A percentile compares a stretch with the other conserved stretches of the same genome.
phyloP scores from a whole-genome alignment of 768 basidiomycete genomes.

The Grammothele lineata region DNA sequence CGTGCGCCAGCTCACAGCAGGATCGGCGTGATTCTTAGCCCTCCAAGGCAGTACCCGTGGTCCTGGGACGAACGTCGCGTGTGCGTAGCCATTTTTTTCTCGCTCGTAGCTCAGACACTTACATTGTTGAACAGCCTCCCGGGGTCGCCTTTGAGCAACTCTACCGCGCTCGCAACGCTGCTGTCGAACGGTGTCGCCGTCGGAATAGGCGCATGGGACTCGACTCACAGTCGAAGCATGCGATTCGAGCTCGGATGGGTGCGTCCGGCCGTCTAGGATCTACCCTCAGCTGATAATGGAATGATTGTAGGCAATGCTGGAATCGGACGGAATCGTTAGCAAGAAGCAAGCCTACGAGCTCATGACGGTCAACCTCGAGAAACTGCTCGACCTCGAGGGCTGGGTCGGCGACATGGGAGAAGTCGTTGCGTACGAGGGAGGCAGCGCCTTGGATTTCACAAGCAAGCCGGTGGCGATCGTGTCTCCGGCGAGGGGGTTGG shows the following conservation, averaged over 20 bases:
- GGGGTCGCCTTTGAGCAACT: conserved; percentile 62
- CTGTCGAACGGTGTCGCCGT: conserved; percentile 59
- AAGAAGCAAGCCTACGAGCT: conserved; percentile 33
- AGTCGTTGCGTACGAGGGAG: conserved; percentile 28
- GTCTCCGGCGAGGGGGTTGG: conserved; percentile 22
- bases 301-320: conserved; percentile 32
- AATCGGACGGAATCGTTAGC: conserved; percentile 35
- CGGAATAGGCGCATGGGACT: conserved; percentile 45
- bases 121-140: conserved; percentile 41
- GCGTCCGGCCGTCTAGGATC: conserved; percentile 1
- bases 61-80: conserved; percentile 61
- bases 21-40: conserved; percentile 47
- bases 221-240: conserved; percentile 28
- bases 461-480: conserved; percentile 30
- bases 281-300: no score
- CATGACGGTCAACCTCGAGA: conserved; percentile 39
- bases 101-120: no score
- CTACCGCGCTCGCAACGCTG: conserved; percentile 52
- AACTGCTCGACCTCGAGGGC: conserved; percentile 36
- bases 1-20: conserved; percentile 1
- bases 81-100: conserved; percentile 31
- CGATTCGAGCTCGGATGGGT: conserved; percentile 39
- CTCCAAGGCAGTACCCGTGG: conserved; percentile 55
- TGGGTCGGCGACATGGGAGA: conserved; percentile 33
- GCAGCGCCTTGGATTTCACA: conserved; percentile 24